Percentiles rank a stretch among this genome's conserved stretches.
Conservation (phyloP, 306 rosid species). For the Malus sylvestris region DNA sequence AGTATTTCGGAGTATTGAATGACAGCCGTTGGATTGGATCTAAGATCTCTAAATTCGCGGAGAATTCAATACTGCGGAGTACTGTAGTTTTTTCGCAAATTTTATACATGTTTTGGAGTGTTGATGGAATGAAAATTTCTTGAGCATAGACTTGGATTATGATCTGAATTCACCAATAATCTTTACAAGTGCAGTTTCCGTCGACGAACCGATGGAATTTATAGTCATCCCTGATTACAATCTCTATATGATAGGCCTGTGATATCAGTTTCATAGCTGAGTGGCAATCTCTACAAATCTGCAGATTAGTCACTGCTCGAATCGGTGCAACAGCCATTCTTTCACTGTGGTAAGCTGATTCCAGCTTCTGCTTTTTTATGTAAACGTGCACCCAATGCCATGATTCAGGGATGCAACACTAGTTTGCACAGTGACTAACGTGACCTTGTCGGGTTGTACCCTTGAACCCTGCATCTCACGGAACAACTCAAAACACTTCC, state of each 20-base stretch:
- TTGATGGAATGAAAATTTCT: not conserved
- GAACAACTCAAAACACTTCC: too few relatives aligned
- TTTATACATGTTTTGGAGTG: not conserved
- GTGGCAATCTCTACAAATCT: slow-evolving; percentile 21
- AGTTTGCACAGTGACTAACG: too few relatives aligned
- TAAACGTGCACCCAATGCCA: slow-evolving; percentile 29
- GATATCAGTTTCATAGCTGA: slow-evolving; percentile 18
- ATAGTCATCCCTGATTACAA: slow-evolving; percentile 11
- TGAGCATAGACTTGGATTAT: not conserved
- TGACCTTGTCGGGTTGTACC: too few relatives aligned
- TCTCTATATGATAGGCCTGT: slow-evolving; percentile 9
- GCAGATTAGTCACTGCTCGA: slow-evolving; percentile 22
- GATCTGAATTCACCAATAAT: slow-evolving; percentile 9
- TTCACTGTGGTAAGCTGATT: slow-evolving; percentile 15
- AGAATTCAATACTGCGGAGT: too few relatives aligned
- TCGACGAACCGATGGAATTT: slow-evolving; percentile 15
- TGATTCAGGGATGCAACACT: slow-evolving; percentile 19
- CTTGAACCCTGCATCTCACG: too few relatives aligned
- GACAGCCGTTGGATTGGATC: too few relatives aligned
- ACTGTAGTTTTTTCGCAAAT: too few relatives aligned
- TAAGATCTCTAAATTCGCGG: too few relatives aligned
- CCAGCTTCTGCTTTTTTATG: not conserved
- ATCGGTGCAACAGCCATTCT: slow-evolving; percentile 12
- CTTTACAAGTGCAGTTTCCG: slow-evolving; percentile 15
- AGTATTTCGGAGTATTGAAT: too few relatives aligned